Base-by-base conservation (phyloP, 2,329 filamentous ascomycete species). In the Coniella vitis region DNA sequence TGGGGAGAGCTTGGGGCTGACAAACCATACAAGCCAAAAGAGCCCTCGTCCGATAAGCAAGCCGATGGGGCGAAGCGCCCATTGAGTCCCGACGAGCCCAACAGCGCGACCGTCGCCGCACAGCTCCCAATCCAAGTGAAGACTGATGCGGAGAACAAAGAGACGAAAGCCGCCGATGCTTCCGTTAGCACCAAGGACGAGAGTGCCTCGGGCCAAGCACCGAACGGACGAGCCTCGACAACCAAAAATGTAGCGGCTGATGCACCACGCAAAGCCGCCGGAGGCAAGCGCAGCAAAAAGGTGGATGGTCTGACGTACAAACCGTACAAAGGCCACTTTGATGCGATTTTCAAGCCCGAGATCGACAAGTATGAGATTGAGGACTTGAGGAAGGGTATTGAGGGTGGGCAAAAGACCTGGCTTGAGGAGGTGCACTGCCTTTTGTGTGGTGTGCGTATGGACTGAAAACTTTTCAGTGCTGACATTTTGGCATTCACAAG, bases 81-180 rank as follows among this genome's bases (percentile, higher is more conserved):
- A 2, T 64, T 78, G 36, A 78, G 75, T 55, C 75, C 75, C 5
- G 72, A 67, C 31, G 74, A 77, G 54, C 70, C 70, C 16, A 72
- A 73, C 39, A 69, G 69, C 25, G 74, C 45, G 4, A 46, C 73
- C 25, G 72, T 71, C 49, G 70, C 70, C 1, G 61, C 67, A 1
- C 69, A 74, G 52, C 70, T 75, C 32, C 75, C 74, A 13, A 77
- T 78, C 50, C 73, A 75, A 46, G 74, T 76, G 32, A 75, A 74
- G 57, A 66, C 69, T 2, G 71, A 72, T 39, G 68, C 68, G 12
- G 67, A 68, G 38, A 60, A 60, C n/a, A 61, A 67, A n/a, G 50
- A 59, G n/a, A 57, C 60, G 35, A 63, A 61, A 41, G 55, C 55
- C 16, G 31, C 63, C 37, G 66, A 29, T 5, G 25, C 68, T 45